These are phyloP conservation scores for Ophiocordyceps camponoti-floridani DNA, from an alignment of 2,329 filamentous ascomycete species.

Conservation along the genomic window DNA sequence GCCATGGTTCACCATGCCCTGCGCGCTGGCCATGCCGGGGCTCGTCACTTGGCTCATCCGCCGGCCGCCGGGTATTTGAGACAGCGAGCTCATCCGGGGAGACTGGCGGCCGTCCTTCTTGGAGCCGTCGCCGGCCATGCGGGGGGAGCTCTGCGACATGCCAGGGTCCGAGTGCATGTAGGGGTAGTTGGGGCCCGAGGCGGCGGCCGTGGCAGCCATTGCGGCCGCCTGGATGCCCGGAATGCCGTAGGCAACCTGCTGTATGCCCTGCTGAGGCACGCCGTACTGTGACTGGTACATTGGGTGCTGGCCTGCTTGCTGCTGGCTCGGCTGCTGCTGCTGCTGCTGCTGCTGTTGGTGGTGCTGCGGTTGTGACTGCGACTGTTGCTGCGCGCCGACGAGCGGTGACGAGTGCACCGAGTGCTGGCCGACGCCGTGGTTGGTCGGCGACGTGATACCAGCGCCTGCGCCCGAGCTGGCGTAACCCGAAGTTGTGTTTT, in stretches of 20 bases:
- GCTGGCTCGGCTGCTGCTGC: conserved; percentile 11
- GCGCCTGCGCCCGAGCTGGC: conserved; percentile 35
- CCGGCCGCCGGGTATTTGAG: conserved; percentile 37
- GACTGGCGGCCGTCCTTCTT: conserved; percentile 59
- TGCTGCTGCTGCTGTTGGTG: conserved; percentile 18
- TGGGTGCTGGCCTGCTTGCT: conserved; percentile 33
- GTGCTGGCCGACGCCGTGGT: conserved; percentile 48
- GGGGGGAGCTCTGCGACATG: conserved; percentile 55
- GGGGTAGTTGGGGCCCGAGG: conserved; percentile 63
- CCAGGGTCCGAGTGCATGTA: conserved; percentile 55
- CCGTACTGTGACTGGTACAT: conserved; percentile 68
- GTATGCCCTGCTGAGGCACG: conserved; percentile 56
- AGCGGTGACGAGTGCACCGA: conserved; percentile 63
- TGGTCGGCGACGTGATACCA: conserved; percentile 58
- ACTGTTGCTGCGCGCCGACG: conserved; percentile 50
- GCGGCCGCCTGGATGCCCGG: conserved; percentile 75
- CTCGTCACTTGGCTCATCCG: conserved; percentile 65
- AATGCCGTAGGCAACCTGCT: conserved; percentile 49
- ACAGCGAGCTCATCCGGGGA: conserved; percentile 50
- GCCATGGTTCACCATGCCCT: conserved; percentile 58
- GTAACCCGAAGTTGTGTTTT: conserved; percentile 48
- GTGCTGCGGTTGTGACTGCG: conserved; percentile 2
- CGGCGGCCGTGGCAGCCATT: conserved; percentile 81
- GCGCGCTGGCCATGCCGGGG: conserved; percentile 54
- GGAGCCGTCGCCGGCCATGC: conserved; percentile 57